Conservation (phyloP, 148 eudicot species). For the Nepenthes gracilis region DNA sequence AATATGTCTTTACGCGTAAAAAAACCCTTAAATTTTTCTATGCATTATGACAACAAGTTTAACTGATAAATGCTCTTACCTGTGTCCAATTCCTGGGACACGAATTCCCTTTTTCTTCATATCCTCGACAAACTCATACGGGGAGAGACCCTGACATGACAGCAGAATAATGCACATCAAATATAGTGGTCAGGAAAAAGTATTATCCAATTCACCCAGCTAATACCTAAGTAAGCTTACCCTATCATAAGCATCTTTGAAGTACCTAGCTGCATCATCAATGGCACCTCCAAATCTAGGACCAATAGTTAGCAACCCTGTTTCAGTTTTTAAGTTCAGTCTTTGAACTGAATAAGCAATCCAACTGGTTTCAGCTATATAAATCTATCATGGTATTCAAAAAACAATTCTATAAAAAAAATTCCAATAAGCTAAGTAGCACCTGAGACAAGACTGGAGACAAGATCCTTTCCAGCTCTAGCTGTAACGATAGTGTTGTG, state of each 20-base stretch:
- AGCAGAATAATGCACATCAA: conserved; percentile 7
- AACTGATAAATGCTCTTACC: conserved; percentile 24
- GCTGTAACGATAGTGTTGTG: conserved; percentile 98
- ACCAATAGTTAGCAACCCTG: conserved; percentile 93
- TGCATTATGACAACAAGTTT: too few relatives aligned
- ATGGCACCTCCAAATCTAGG: conserved; percentile 98
- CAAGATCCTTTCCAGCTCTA: conserved; percentile 97
- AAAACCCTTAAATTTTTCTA: too few relatives aligned
- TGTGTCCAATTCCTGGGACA: conserved; percentile 99
- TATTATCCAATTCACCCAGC: neutral
- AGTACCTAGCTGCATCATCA: conserved; percentile 98
- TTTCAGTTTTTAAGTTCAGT: conserved; percentile 1
- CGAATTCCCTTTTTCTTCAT: conserved; percentile 99
- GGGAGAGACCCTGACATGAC: conserved; percentile 55
- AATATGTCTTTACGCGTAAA: too few relatives aligned
- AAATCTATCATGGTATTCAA: neutral
- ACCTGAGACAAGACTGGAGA: conserved; percentile 98
- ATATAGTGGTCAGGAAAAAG: neutral
- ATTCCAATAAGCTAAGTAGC: neutral
- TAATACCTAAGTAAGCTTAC: conserved; percentile 24
- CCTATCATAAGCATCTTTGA: conserved; percentile 91
- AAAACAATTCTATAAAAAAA: neutral
- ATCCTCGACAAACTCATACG: conserved; percentile 88
- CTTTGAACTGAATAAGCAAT: neutral
- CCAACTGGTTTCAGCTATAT: neutral